These are phyloP conservation scores for Curvularia eragrostidis DNA, from an alignment of 2,329 filamentous ascomycete genomes.

Conservation along the genomic window DNA sequence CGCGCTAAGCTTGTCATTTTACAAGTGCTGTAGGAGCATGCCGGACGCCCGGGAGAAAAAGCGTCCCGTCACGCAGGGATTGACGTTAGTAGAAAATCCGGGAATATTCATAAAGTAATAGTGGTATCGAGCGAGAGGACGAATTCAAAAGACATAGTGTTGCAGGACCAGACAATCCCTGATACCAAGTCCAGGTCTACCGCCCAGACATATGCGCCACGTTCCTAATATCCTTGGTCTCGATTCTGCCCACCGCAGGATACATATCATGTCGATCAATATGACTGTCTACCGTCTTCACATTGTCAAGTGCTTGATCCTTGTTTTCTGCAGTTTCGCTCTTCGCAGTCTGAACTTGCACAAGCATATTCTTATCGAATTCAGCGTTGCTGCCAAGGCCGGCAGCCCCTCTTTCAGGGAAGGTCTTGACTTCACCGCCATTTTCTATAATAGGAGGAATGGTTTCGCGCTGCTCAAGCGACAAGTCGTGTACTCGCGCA, in stretches of 20 bases:
- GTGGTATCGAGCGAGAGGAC: conserved; percentile 1
- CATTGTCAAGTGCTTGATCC: conserved; percentile 29
- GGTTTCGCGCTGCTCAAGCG: conserved; percentile 15
- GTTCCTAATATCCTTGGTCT: conserved; percentile 50
- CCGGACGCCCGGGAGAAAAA: no score
- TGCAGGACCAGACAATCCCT: background rate
- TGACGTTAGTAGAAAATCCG: no score
- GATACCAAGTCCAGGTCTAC: background rate
- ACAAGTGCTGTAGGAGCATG: no score
- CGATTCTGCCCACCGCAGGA: conserved; percentile 42
- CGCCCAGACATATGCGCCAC: conserved; percentile 28
- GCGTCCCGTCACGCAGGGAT: no score
- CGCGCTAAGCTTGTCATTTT: no score
- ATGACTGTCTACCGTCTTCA: conserved; percentile 45
- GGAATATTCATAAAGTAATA: background rate
- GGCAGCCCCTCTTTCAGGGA: conserved; percentile 11
- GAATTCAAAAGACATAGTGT: background rate
- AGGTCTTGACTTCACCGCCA: conserved; percentile 13
- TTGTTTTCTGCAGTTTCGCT: conserved; percentile 34
- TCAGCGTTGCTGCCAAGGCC: background rate
- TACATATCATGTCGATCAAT: conserved; percentile 56
- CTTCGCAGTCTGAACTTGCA: conserved; percentile 37
- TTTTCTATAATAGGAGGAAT: conserved; percentile 21
- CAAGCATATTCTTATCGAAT: conserved; percentile 33
- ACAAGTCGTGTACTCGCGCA: conserved; percentile 30